Percentiles rank a stretch among this genome's conserved stretches.
Conservation (phyloP, 2,329 filamentous ascomycete species). For the Nemania sp. region DNA sequence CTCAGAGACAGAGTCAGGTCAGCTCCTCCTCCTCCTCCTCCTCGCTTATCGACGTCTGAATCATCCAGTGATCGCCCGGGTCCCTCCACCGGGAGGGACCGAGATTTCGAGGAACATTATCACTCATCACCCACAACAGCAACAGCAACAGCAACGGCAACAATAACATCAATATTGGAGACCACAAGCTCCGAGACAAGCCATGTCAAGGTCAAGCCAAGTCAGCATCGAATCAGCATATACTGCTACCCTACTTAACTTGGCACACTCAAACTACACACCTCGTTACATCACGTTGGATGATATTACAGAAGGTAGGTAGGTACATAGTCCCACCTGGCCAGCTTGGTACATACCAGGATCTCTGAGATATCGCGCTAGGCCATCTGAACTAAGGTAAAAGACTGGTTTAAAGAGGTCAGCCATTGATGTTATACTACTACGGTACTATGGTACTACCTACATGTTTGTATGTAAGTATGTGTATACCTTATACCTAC, state of each 20-base stretch:
- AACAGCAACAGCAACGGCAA: background rate
- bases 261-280: background rate
- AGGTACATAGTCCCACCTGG: constrained; percentile 2
- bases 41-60: constrained; percentile 28
- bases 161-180: background rate
- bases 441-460: too few relatives aligned
- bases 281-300: constrained; percentile 4
- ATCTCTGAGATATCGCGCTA: constrained; percentile 10
- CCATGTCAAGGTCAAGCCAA: background rate
- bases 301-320: background rate
- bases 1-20: background rate
- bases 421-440: constrained; percentile 23
- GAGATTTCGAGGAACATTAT: constrained; percentile 12
- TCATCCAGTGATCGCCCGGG: constrained; percentile 15
- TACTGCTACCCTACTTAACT: constrained; percentile 8
- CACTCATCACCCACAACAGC: background rate
- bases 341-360: constrained; percentile 8
- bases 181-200: background rate
- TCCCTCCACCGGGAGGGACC: constrained; percentile 19
- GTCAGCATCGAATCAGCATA: background rate
- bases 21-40: constrained; percentile 7
- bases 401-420: constrained; percentile 11
- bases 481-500: too few relatives aligned
- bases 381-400: constrained; percentile 20
- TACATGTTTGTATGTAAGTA: background rate